Evolutionary conservation across 805 yeast species (phyloP), one percentile per base, ranked within the genome.

Genomic region (Lachancea dasiensis): DNA sequence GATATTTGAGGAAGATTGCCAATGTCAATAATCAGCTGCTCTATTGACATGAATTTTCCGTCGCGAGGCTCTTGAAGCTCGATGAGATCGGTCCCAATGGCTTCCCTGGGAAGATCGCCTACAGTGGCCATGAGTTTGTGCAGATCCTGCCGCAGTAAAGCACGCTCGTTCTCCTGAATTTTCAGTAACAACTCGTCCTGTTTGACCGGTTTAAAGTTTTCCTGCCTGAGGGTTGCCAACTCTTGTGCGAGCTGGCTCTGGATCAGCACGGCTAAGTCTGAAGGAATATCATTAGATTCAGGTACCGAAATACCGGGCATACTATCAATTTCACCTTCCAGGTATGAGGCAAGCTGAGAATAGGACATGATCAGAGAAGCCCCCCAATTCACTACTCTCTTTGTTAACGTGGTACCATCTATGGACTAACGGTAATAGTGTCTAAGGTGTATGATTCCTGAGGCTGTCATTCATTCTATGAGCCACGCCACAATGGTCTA

Each of bases 101-200:
- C 27, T 29, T 52, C 45, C 14, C 44, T 45, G 2, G 56, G 60
- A 23, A 55, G 37, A 31, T 53, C 60, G n/a, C 56, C 55, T 7
- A 53, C 43, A 5, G 36, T 14, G n/a, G 50, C 51, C 24, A 40
- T 42, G 2, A 54, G 44, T 7, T 42, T 38, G 17, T 41, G 29
- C n/a, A 52, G 27, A 11, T 34, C 31, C 38, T 48, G 49, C 5
- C 43, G 32, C 19, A 43, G 48, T 38, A 43, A 37, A 13, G 46
- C 42, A 5, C 39, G 21, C 36, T 54, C 54, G 13, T 42, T n/a
- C 21, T 52, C 47, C 15, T 45, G 44, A 2, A 56, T 37, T 27
- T 39, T 40, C 17, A 40, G 37, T 2, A 46, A 36, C 6, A 57
- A 16, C 6, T 44, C 31, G 40, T 55, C 60, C 21, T 36, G 43